A percentile compares a stretch with the other conserved stretches of the same genome.
phyloP scores from a whole-genome alignment of 2,329 filamentous ascomycete species.

The Phoma sp. region DNA sequence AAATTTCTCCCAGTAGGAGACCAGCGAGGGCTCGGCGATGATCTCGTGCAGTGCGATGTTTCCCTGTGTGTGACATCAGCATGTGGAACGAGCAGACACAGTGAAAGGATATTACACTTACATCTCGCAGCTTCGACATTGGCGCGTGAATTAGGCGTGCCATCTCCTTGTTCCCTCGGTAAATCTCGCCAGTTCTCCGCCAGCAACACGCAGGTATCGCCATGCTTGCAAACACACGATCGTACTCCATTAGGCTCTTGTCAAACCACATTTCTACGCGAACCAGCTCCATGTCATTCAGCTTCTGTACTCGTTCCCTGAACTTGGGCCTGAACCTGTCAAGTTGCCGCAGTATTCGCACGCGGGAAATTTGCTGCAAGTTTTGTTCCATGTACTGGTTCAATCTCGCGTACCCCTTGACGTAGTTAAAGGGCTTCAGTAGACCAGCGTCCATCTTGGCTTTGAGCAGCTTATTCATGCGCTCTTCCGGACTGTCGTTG shows the following conservation, averaged over 20 bases:
- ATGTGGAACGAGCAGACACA: neutral
- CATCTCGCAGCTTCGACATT: constrained; percentile 88
- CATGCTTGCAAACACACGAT: constrained; percentile 98
- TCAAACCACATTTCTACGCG: constrained; percentile 99
- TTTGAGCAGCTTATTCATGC: constrained; percentile 91
- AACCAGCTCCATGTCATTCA: constrained; percentile 93
- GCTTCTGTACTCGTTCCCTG: constrained; percentile 86
- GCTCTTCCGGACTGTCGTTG: constrained; percentile 83
- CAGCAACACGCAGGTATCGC: constrained; percentile 97
- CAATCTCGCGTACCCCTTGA: constrained; percentile 90
- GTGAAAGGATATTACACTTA: constrained; percentile 58
- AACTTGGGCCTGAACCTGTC: constrained; percentile 96
- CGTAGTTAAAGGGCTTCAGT: constrained; percentile 96
- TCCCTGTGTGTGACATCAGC: constrained; percentile 66
- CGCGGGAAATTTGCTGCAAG: constrained; percentile 80
- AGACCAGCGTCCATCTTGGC: constrained; percentile 97
- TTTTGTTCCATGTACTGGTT: constrained; percentile 92
- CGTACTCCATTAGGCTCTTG: constrained; percentile 93
- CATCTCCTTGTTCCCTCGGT: constrained; percentile 98
- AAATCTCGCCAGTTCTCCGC: constrained; percentile 96
- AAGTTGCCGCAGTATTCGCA: constrained; percentile 90
- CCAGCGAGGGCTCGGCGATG: constrained; percentile 90
- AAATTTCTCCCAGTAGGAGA: constrained; percentile 99
- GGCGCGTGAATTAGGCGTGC: constrained; percentile 93
- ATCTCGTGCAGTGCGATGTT: constrained; percentile 96